Conservation (phyloP, 2,329 filamentous ascomycete species). For the Arthrinium puccinioides region DNA sequence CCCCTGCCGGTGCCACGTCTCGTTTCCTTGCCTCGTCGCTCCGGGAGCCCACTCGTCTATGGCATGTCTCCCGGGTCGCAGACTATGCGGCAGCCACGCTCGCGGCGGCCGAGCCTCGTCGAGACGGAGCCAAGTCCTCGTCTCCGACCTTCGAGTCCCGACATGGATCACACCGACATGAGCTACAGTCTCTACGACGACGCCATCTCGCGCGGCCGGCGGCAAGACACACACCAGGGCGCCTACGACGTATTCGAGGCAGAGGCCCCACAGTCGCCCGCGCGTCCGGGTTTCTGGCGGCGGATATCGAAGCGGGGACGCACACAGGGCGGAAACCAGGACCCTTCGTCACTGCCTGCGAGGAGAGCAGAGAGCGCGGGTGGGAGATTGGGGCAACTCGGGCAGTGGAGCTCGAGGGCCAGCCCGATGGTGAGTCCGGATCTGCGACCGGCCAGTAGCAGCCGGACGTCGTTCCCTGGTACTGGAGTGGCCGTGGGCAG, state of each 20-base stretch:
- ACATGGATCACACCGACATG: conserved; percentile 15
- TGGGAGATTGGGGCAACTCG: neutral
- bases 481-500: neutral
- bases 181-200: conserved; percentile 20
- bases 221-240: too few relatives aligned
- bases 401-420: neutral
- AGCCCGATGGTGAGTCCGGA: conserved; percentile 3
- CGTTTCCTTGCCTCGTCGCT: conserved; percentile 1
- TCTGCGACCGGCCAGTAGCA: neutral
- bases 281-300: conserved; percentile 1
- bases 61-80: conserved; percentile 16
- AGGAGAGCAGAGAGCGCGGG: conserved; percentile 6
- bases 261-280: neutral
- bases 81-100: conserved; percentile 16
- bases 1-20: conserved; percentile 5
- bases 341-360: neutral
- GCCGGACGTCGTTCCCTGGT: neutral
- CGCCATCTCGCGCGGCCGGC: conserved; percentile 9
- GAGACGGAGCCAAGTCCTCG: conserved; percentile 37
- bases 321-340: neutral
- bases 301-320: conserved; percentile 1
- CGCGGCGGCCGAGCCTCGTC: conserved; percentile 29
- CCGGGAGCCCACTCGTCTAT: conserved; percentile 4
- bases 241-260: too few relatives aligned
- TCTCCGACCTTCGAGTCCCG: conserved; percentile 14